Percentiles rank a stretch among this genome's conserved stretches.
Conservation (phyloP, 225 moss, liverwort and hornwort genomes). For the Sphagnum tenellum region DNA sequence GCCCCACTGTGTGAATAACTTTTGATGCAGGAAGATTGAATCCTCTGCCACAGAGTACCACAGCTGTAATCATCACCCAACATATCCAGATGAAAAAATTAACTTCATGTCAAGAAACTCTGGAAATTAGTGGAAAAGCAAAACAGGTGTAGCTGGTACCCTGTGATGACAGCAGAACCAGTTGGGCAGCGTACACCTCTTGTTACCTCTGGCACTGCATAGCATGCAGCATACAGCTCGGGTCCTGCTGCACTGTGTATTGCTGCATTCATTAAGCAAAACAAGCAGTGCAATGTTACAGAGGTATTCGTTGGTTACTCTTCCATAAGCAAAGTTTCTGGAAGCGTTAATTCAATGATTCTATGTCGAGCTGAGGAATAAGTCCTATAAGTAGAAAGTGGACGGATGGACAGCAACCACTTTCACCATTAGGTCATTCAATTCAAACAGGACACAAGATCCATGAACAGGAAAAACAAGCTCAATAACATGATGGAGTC, state of each 20-base stretch:
- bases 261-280: constrained; percentile 17
- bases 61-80: no score
- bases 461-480: background rate
- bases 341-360: background rate
- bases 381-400: background rate
- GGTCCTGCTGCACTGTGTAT: constrained; percentile 35
- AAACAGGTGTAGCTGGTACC: constrained; percentile 6
- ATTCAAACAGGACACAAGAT: background rate
- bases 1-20: constrained; percentile 46
- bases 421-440: background rate
- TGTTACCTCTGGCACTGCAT: constrained; percentile 14
- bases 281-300: background rate
- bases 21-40: constrained; percentile 23
- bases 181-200: constrained; percentile 33
- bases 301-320: no score
- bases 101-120: no score
- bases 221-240: constrained; percentile 24
- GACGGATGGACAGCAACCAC: background rate
- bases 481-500: background rate
- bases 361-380: background rate
- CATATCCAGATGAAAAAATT: no score
- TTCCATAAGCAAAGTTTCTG: background rate
- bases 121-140: no score
- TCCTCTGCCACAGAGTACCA: constrained; percentile 15
- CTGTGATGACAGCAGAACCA: constrained; percentile 33